Percentiles rank a stretch among this genome's conserved stretches.
Evolutionary conservation across 176 grass and related monocot genomes (phyloP).

Genomic region (Areca catechu): DNA sequence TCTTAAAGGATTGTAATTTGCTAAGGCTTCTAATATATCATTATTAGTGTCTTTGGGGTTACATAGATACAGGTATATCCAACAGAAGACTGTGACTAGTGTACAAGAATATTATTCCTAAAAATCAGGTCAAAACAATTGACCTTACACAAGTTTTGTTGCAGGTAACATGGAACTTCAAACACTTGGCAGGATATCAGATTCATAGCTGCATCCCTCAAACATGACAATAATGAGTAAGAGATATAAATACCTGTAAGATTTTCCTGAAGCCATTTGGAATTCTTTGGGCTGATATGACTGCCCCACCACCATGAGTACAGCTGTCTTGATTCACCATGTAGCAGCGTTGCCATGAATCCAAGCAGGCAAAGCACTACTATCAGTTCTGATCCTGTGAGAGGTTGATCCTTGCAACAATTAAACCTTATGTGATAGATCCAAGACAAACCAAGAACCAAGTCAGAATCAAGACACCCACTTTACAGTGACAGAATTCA

Average conservation of each 20-base stretch:
- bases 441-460: not conserved
- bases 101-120: too few species aligned
- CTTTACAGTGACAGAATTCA: not conserved
- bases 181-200: too few species aligned
- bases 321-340: not conserved
- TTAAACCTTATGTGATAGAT: constrained; percentile 5
- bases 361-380: constrained; percentile 4
- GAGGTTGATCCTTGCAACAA: not conserved
- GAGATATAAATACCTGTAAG: constrained; percentile 46
- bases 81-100: too few species aligned
- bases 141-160: too few species aligned
- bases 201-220: not conserved
- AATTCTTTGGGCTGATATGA: constrained; percentile 89
- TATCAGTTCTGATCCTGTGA: not conserved
- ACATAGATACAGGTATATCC: too few species aligned
- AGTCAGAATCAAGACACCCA: not conserved
- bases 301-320: constrained; percentile 67
- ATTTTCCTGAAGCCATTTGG: constrained; percentile 92
- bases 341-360: constrained; percentile 28
- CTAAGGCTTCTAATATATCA: too few species aligned
- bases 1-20: too few species aligned
- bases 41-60: too few species aligned
- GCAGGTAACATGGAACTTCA: too few species aligned
- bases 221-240: not conserved
- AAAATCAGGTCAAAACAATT: too few species aligned